Evolutionary conservation across 768 basidiomycete genomes (phyloP), one percentile per base, ranked within the genome.

Genomic region (Mycena kentingensis): DNA sequence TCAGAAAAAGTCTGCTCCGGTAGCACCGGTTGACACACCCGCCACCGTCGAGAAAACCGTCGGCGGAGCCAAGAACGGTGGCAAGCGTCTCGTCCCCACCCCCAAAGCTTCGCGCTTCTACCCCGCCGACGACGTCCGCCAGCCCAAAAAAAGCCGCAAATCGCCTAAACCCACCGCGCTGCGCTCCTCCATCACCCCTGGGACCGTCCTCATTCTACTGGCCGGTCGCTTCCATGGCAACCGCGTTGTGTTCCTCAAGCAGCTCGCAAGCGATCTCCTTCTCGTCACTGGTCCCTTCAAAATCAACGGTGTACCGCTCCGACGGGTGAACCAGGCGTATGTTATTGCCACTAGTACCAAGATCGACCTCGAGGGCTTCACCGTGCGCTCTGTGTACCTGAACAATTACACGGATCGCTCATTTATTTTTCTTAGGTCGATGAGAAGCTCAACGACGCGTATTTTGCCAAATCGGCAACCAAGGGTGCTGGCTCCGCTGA

Each of bases 221-320:
- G 57, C 84, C 98, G 60, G 92, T 95, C 65, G 70, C 84, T 49
- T 82, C 89, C 63, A 97, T 99, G 77, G 88, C 96, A 98, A 60
- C 93, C 98, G 52, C 96, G 92, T 76, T 78, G 98, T 78, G 96
- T 96, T 83, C 93, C 95, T n/a, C n/a, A n/a, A n/a, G n/a, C n/a
- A n/a, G 79, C 76, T 98, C 70, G 81, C 82, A 64, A 88, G 88
- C 57, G 97, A 97, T 49, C 74, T 99, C 67, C 75, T 99, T 66
- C 80, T 99, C 74, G 93, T 99, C 64, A 93, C 95, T 32, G 97
- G 97, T 50, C 97, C 97, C 42, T 98, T 84, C 85, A 96, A 93
- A 82, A 71, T 98, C 71, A 99, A 99, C 75, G 97, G 97, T 70
- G 96, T 99, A n/a, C n/a, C n/a, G n/a, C n/a, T n/a, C n/a, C n/a